These are phyloP conservation scores for Eragrostis tef DNA, from an alignment of 202 grass and related monocot genomes.

Conservation along the genomic window DNA sequence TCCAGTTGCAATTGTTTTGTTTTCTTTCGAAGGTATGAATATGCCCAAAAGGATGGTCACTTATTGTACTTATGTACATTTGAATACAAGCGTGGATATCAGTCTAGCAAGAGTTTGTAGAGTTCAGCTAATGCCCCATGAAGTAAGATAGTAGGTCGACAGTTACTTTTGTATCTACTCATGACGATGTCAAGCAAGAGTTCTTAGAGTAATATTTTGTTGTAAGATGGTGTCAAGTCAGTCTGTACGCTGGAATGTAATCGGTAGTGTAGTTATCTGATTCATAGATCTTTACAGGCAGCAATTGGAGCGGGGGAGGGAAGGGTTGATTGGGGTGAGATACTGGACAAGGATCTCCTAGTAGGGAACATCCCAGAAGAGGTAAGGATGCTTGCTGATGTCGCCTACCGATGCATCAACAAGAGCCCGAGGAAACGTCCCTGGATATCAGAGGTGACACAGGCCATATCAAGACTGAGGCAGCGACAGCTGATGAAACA, in stretches of 20 bases:
- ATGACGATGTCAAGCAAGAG: too few relatives aligned
- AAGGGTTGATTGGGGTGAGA: conserved; percentile 83
- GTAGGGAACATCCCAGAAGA: conserved; percentile 60
- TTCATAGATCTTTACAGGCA: conserved; percentile 60
- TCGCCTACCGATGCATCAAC: conserved; percentile 78
- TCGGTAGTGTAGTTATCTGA: conserved; percentile 10
- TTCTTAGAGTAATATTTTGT: not conserved
- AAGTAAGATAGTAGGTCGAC: not conserved
- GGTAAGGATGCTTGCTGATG: conserved; percentile 69
- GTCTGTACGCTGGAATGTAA: not conserved
- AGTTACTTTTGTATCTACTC: conserved; percentile 10
- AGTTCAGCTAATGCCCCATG: not conserved
- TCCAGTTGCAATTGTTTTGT: not conserved
- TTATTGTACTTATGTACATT: not conserved
- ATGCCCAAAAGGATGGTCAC: not conserved
- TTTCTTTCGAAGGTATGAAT: not conserved
- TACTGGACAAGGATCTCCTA: conserved; percentile 79
- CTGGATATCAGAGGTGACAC: conserved; percentile 79
- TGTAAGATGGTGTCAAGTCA: conserved; percentile 19
- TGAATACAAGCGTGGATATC: not conserved
- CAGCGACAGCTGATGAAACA: conserved; percentile 57
- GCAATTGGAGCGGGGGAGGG: conserved; percentile 70
- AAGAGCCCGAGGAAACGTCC: conserved; percentile 82
- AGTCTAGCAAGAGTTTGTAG: not conserved
- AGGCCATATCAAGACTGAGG: conserved; percentile 70